phyloP scores from a whole-genome alignment of 2,329 filamentous ascomycete species.

The Xylaria digitata region DNA sequence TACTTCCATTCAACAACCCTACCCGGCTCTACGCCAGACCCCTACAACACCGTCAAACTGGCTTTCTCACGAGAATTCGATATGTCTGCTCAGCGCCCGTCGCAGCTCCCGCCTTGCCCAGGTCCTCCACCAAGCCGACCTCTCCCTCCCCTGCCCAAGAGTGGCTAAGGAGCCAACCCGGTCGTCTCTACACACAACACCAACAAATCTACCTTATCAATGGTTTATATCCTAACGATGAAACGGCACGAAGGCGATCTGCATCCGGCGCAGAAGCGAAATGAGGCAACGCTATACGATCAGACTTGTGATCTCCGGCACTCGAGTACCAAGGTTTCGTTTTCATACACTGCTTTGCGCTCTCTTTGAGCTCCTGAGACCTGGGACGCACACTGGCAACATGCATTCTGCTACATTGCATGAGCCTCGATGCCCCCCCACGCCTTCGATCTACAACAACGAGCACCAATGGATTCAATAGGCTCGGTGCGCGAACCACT shows the following conservation, averaged over 20 bases:
- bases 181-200: constrained; percentile 16
- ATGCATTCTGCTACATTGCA: constrained; percentile 35
- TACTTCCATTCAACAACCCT: not conserved
- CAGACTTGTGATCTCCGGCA: constrained; percentile 38
- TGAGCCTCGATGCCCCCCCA: constrained; percentile 28
- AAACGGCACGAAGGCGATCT: constrained; percentile 40
- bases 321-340: constrained; percentile 41
- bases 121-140: constrained; percentile 73
- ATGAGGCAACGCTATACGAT: constrained; percentile 39
- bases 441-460: constrained; percentile 26
- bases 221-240: constrained; percentile 36
- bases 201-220: constrained; percentile 36
- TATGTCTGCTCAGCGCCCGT: constrained; percentile 71
- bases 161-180: constrained; percentile 55
- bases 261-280: constrained; percentile 31
- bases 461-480: constrained; percentile 24
- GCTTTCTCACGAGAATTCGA: constrained; percentile 50
- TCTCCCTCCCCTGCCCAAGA: constrained; percentile 73
- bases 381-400: constrained; percentile 41
- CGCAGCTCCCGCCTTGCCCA: constrained; percentile 74
- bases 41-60: constrained; percentile 45
- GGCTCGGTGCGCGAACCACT: constrained; percentile 13
- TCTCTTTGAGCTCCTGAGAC: constrained; percentile 37
- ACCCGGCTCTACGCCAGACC: constrained; percentile 37
- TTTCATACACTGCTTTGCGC: constrained; percentile 39